Base-by-base conservation (phyloP, 331 rosid species). In the Erythrophleum ivorense region DNA sequence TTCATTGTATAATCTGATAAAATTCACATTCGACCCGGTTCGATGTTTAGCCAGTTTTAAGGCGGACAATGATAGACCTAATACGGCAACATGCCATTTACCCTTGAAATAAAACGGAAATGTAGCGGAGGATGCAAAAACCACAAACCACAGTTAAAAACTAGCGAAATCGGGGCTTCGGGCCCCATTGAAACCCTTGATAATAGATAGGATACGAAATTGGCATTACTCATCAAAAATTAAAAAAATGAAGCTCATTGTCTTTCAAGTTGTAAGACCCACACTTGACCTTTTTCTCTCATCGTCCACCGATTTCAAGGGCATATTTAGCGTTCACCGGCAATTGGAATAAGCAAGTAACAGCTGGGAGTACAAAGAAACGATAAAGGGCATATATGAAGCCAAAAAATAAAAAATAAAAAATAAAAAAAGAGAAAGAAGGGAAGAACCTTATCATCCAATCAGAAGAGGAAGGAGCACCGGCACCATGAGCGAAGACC, bases 401-500 rank as follows among this genome's bases (percentile, higher is more conserved):
- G 1, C 62, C 21, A 1, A n/a, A 9, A n/a, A n/a, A n/a, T n/a
- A n/a, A n/a, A n/a, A n/a, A n/a, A n/a, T n/a, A n/a, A n/a, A n/a
- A n/a, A n/a, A n/a, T n/a, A n/a, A n/a, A 19, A 3, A 10, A 4
- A 5, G 33, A 7, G 55, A 2, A 29, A 57, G 21, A 63, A 65
- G 19, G 12, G 53, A 66, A 13, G 3, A 73, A 89, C 96, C 97
- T 89, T 82, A 84, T 80, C 92, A 95, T 93, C 97, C 98, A 95
- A 57, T 87, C 96, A 49, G 97, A 93, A 66, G 97, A 86, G 70
- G 98, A 95, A 65, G 98, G 94, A 86, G 96, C 94, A 49, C 97
- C 96, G 1, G 98, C 98, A 48, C 98, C 98, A 68, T 91, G 97
- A 86, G 98, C 94, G 74, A 95, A 91, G 82, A 93, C 84, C 31